Percentiles rank a stretch among this genome's conserved stretches.
Evolutionary conservation across 768 basidiomycete species (phyloP).

Genomic region (Boletus reticuloceps): DNA sequence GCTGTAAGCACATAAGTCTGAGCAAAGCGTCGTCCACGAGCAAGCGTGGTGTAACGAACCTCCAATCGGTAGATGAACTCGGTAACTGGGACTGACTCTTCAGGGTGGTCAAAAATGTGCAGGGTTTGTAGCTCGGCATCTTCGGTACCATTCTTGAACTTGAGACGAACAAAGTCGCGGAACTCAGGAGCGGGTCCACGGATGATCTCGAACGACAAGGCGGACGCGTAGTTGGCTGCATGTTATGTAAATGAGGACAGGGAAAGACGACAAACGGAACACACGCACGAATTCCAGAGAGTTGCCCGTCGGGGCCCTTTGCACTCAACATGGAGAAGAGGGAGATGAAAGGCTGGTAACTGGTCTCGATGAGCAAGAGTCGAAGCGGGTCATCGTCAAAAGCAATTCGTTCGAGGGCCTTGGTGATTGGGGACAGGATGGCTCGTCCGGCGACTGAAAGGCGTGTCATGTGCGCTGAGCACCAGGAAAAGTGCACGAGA

Average conservation of each 20-base stretch:
- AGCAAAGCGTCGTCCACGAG: not conserved
- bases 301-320: conserved; percentile 47
- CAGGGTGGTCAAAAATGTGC: conserved; percentile 68
- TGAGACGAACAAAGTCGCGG: conserved; percentile 78
- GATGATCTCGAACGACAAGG: conserved; percentile 72
- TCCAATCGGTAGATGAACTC: conserved; percentile 81
- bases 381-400: conserved; percentile 77
- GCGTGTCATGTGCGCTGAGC: not conserved
- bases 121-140: conserved; percentile 54
- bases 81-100: conserved; percentile 68
- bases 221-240: conserved; percentile 69
- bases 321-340: conserved; percentile 75
- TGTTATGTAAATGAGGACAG: not conserved
- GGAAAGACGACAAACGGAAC: not conserved
- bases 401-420: conserved; percentile 71
- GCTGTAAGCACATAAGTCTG: conserved; percentile 22
- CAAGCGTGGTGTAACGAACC: conserved; percentile 38
- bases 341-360: conserved; percentile 87
- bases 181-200: conserved; percentile 71
- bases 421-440: conserved; percentile 66
- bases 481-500: not conserved
- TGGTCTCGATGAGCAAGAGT: conserved; percentile 71
- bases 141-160: conserved; percentile 76
- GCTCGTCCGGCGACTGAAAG: conserved; percentile 75
- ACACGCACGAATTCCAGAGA: conserved; percentile 64